phyloP scores from a whole-genome alignment of 768 basidiomycete species.

The Pisolithus microcarpus region DNA sequence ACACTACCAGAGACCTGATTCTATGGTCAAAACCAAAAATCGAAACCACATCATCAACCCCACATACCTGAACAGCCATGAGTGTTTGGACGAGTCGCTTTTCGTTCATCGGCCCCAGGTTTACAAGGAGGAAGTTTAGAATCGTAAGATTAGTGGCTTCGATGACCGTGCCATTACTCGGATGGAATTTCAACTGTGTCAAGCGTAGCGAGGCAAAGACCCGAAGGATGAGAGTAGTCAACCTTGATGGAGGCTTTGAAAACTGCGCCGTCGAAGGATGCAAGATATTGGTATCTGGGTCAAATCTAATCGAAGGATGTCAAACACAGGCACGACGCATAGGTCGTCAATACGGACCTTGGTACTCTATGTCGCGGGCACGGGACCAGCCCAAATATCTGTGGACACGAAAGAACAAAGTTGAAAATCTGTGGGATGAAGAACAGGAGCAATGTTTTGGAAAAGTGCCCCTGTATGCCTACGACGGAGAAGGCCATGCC shows the following conservation, averaged over 20 bases:
- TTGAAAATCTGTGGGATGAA: conserved; percentile 99
- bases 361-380: conserved; percentile 95
- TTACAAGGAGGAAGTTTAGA: conserved; percentile 76
- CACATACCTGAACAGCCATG: conserved; percentile 64
- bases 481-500: conserved; percentile 99
- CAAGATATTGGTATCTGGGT: conserved; percentile 66
- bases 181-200: conserved; percentile 53
- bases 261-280: conserved; percentile 69
- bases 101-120: conserved; percentile 81
- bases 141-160: conserved; percentile 88
- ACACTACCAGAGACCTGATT: conserved; percentile 64
- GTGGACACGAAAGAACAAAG: conserved; percentile 89
- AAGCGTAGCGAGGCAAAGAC: conserved; percentile 58
- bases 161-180: conserved; percentile 48
- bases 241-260: conserved; percentile 44
- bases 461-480: conserved; percentile 95
- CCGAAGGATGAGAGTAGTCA: conserved; percentile 50
- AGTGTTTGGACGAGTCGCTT: conserved; percentile 66
- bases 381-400: conserved; percentile 87
- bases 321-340: conserved; percentile 15
- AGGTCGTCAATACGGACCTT: conserved; percentile 38
- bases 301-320: conserved; percentile 48
- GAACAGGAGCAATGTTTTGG: conserved; percentile 92
- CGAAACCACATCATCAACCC: neutral
- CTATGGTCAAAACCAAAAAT: conserved; percentile 2